phyloP scores from a whole-genome alignment of 495 filamentous ascomycete species.

The Xylaria sp. region DNA sequence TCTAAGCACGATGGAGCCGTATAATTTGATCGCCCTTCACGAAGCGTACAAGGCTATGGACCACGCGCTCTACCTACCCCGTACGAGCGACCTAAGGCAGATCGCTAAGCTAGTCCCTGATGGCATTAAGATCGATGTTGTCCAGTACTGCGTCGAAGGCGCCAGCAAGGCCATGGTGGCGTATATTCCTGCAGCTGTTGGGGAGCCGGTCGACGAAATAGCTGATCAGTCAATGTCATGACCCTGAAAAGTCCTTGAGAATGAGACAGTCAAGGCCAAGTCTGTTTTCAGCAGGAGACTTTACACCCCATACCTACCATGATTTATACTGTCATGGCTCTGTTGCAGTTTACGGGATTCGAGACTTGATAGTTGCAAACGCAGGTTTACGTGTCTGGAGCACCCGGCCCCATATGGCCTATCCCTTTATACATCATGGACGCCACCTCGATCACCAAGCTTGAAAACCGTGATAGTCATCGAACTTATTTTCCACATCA shows the following conservation, averaged over 20 bases:
- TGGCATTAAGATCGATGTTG: slow-evolving; percentile 64
- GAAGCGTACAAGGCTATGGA: slow-evolving; percentile 60
- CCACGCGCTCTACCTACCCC: slow-evolving; percentile 80
- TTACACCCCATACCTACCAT: background rate
- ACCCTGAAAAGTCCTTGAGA: background rate
- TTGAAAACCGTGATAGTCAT: background rate
- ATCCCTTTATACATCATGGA: background rate
- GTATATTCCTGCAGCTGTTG: slow-evolving; percentile 51
- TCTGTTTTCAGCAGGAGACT: background rate
- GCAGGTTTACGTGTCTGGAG: background rate
- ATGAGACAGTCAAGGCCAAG: background rate
- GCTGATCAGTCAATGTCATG: slow-evolving; percentile 18
- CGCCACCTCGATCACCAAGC: background rate
- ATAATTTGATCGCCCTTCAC: slow-evolving; percentile 70
- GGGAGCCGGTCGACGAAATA: background rate
- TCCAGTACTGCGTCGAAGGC: slow-evolving; percentile 91
- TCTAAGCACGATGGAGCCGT: slow-evolving; percentile 86
- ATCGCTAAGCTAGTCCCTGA: slow-evolving; percentile 66
- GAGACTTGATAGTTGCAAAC: background rate
- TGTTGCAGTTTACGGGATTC: background rate
- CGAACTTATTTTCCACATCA: background rate
- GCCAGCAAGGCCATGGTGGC: slow-evolving; percentile 79
- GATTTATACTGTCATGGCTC: background rate
- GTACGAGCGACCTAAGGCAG: slow-evolving; percentile 86
- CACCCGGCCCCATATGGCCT: background rate